Conservation (phyloP, 2,329 filamentous ascomycete genomes). For the Cercospora brassicicola region DNA sequence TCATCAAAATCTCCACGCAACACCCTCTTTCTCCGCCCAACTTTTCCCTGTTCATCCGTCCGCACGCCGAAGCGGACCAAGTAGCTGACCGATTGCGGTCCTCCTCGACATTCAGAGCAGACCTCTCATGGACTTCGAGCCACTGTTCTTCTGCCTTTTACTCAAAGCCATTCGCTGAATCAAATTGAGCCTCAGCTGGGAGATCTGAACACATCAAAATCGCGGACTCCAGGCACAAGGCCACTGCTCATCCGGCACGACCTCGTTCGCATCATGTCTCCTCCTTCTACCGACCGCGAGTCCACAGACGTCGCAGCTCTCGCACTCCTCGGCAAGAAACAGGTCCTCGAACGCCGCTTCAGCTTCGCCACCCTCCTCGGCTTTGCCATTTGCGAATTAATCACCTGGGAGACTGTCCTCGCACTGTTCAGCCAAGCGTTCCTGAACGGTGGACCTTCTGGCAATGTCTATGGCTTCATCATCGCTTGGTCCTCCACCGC, state of each 20-base stretch:
- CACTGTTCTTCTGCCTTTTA: constrained; percentile 38
- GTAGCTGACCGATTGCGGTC: constrained; percentile 5
- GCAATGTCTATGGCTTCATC: constrained; percentile 55
- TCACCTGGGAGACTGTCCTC: constrained; percentile 51
- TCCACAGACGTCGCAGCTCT: constrained; percentile 41
- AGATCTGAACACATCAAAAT: no score
- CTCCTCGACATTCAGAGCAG: not conserved
- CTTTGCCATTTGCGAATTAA: constrained; percentile 49
- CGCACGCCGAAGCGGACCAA: not conserved
- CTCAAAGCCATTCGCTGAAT: constrained; percentile 38
- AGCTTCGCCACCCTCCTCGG: constrained; percentile 47
- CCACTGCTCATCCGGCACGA: no score
- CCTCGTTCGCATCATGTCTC: no score
- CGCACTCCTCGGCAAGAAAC: constrained; percentile 49
- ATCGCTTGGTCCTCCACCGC: constrained; percentile 54
- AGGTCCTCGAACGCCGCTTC: constrained; percentile 48
- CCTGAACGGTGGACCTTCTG: constrained; percentile 50
- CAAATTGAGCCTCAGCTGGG: no score
- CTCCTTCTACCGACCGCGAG: constrained; percentile 14
- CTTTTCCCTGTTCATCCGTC: not conserved
- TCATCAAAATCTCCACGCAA: not conserved
- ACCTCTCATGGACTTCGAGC: constrained; percentile 36
- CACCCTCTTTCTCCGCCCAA: not conserved
- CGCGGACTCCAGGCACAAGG: no score
- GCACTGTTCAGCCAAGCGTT: constrained; percentile 47